Evolutionary conservation across 2,329 filamentous ascomycete genomes (phyloP), one percentile per base, ranked within the genome.

Genomic region (Fusarium chaquense): DNA sequence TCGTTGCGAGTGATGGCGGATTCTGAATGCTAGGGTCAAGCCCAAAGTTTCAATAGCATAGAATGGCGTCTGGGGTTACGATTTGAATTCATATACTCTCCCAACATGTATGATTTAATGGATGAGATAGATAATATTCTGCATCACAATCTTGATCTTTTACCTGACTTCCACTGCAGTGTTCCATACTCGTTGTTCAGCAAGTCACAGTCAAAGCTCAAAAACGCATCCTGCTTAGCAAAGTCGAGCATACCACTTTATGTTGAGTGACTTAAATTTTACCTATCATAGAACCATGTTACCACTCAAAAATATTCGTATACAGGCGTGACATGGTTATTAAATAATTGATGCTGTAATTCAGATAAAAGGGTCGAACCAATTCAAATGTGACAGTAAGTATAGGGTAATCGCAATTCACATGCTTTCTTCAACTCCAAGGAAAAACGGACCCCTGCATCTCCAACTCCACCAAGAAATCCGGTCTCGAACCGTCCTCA

Each of bases 401-500:
- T 70, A 35, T 24, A 70, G 68, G 68, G 68, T 71, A 70, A 16
- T 24, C 28, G 2, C 8, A 12, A 38, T 35, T 66, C 53, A 64
- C 53, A 70, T 55, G 65, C 22, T 16, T 28, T n/a, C 28, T 9
- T 41, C 49, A 69, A 70, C 66, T 70, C 58, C 65, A 71, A 62
- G 18, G 61, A 64, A 70, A 56, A 33, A 36, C 12, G 26, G n/a
- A 38, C 55, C 68, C 55, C 55, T 65, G 59, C 44, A 66, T 62
- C 64, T 64, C 43, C 68, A 69, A 51, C 65, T 58, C 58, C 55
- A 53, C 59, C 43, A 59, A 47, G 47, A 62, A 57, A 38, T 53
- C 32, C 61, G 36, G 36, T 53, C 49, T 52, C 7, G 49, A 49
- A 45, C 61, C 76, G 73, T 78, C 79, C 82, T 76, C 78, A 82